These are phyloP conservation scores for Gaultheria prostrata DNA, from an alignment of 148 eudicot genomes.

Conservation along the genomic window DNA sequence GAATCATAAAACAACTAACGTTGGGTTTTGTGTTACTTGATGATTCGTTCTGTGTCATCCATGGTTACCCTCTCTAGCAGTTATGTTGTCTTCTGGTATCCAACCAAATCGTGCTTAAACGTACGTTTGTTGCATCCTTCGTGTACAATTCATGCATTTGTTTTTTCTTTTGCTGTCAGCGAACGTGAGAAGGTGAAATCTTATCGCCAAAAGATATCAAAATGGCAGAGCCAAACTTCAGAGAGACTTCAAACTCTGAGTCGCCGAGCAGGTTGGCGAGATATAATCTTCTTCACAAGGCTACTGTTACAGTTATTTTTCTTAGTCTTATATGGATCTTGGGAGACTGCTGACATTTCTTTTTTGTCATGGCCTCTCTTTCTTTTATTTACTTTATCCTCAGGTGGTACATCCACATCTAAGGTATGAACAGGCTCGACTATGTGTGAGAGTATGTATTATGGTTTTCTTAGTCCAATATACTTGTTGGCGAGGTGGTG, in stretches of 20 bases:
- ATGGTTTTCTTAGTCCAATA: slow-evolving; percentile 5
- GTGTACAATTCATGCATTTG: background rate
- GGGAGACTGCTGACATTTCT: background rate
- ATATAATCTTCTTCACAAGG: slow-evolving; percentile 11
- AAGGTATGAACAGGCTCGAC: slow-evolving; percentile 63
- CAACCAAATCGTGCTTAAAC: slow-evolving; percentile 10
- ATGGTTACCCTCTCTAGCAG: slow-evolving; percentile 7
- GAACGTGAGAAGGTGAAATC: slow-evolving; percentile 94
- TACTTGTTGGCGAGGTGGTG: slow-evolving; percentile 2
- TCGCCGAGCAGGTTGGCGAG: slow-evolving; percentile 56
- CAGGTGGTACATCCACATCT: slow-evolving; percentile 51
- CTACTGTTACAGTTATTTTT: background rate
- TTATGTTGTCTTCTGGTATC: slow-evolving; percentile 11
- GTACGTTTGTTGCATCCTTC: background rate
- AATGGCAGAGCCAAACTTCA: slow-evolving; percentile 85
- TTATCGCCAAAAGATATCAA: slow-evolving; percentile 86
- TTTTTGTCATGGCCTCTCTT: background rate
- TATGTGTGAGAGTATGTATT: slow-evolving; percentile 24
- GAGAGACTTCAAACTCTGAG: slow-evolving; percentile 70
- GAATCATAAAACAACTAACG: background rate
- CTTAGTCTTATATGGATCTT: slow-evolving; percentile 1
- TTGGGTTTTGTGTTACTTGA: background rate
- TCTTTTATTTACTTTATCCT: slow-evolving; percentile 1
- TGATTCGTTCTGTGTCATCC: background rate
- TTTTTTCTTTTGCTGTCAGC: slow-evolving; percentile 32